phyloP scores from a whole-genome alignment of 805 yeast genomes.

The Komagataella ulmi region DNA sequence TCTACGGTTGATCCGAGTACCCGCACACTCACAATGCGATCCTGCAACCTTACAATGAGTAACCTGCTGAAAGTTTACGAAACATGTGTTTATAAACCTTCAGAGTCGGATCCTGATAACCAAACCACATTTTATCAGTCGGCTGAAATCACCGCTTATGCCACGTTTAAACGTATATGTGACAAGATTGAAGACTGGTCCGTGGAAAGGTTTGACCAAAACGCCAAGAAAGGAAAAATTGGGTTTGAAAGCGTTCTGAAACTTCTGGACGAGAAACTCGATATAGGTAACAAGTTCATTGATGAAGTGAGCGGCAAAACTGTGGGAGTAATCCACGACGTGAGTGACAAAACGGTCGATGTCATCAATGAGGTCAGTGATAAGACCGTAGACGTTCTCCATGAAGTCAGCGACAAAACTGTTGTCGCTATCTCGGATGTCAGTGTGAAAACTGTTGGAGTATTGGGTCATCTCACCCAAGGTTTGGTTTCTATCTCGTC shows the following conservation, averaged over 20 bases:
- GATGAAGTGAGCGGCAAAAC: slow-evolving; percentile 1
- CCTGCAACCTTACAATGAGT: slow-evolving; percentile 77
- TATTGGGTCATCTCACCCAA: background rate
- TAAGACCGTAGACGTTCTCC: slow-evolving; percentile 10
- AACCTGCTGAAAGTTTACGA: slow-evolving; percentile 71
- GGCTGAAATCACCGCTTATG: slow-evolving; percentile 84
- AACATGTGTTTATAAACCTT: slow-evolving; percentile 73
- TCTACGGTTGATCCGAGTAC: slow-evolving; percentile 64
- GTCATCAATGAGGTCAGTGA: slow-evolving; percentile 8
- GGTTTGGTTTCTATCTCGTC: background rate
- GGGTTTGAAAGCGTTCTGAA: slow-evolving; percentile 79
- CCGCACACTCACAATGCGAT: slow-evolving; percentile 58
- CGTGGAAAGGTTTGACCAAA: slow-evolving; percentile 75
- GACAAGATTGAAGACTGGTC: slow-evolving; percentile 88
- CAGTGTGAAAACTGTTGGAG: slow-evolving; percentile 5
- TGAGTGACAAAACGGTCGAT: slow-evolving; percentile 10
- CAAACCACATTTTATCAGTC: slow-evolving; percentile 63
- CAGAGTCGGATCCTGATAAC: slow-evolving; percentile 30
- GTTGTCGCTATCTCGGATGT: slow-evolving; percentile 13
- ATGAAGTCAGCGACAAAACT: slow-evolving; percentile 13
- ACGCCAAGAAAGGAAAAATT: slow-evolving; percentile 66
- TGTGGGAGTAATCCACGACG: slow-evolving; percentile 5
- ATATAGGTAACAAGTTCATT: background rate
- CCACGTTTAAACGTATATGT: slow-evolving; percentile 54
- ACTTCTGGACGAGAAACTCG: slow-evolving; percentile 25